Evolutionary conservation across 495 filamentous ascomycete genomes (phyloP).

Genomic region (Mytilinidion resinicola): DNA sequence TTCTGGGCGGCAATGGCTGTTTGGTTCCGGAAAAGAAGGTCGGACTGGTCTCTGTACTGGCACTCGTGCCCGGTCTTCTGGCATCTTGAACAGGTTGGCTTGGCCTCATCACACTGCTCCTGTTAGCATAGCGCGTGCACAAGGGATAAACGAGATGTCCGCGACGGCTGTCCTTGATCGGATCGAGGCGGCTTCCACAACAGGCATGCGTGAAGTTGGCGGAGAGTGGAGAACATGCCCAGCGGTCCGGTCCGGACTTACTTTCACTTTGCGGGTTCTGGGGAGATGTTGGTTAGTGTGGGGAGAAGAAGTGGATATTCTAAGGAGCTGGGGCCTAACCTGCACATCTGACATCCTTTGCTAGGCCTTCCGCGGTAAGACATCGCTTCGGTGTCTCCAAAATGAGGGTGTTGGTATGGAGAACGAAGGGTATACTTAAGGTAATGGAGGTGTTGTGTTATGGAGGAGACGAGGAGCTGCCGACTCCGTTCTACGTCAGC

Average conservation of each 20-base stretch:
- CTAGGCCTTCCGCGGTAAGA: conserved; percentile 26
- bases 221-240: background rate
- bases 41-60: conserved; percentile 20
- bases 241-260: background rate
- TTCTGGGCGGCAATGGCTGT: conserved; percentile 20
- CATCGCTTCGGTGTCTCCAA: conserved; percentile 8
- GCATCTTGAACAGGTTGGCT: conserved; percentile 21
- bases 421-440: background rate
- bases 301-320: too few species aligned
- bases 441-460: background rate
- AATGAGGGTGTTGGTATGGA: conserved; percentile 2
- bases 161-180: background rate
- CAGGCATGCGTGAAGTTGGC: too few species aligned
- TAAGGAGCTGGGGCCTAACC: too few species aligned
- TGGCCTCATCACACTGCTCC: conserved; percentile 25
- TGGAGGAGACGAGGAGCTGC: background rate
- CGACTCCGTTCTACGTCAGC: too few species aligned
- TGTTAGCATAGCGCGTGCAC: background rate
- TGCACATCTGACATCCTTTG: conserved; percentile 26
- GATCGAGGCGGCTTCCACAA: background rate
- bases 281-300: too few species aligned
- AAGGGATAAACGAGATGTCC: too few species aligned
- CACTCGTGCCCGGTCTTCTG: conserved; percentile 14
- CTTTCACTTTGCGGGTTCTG: conserved; percentile 24
- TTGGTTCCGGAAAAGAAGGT: conserved; percentile 22